Base-by-base conservation (phyloP, 2,329 filamentous ascomycete genomes). In the Clarireedia paspali region DNA sequence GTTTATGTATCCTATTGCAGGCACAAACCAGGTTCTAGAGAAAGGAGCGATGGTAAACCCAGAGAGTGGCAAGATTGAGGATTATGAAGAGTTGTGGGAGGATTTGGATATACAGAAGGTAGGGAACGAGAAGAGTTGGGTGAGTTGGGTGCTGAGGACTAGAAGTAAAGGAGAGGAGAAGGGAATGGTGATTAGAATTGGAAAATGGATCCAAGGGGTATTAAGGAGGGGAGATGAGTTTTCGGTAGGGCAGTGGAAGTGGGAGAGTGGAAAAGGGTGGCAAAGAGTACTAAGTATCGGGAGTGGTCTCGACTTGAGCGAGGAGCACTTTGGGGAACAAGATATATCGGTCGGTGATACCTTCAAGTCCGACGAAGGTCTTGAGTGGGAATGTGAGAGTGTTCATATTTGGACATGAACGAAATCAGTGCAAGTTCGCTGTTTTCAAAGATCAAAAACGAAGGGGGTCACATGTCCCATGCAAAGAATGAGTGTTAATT, bases 81-180 rank as follows among this genome's bases (percentile, higher is more conserved):
- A 60, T 4, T 71, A 70, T 56, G 61, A 70, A 55, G 69, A 71
- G 56, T 60, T 66, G 15, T 71, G 69, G 69, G 58, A 63, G 40
- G 69, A 70, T 62, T 34, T 66, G 6, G 59, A 62, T 17, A 20
- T 54, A 38, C 42, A 24, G 12, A 38, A 39, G 38, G 5, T 53
- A 5, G 38, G 27, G 17, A 46, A 45, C 10, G 42, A 51, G 20
- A 53, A 60, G 14, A 56, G 39, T 15, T n/a, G 55, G 17, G 52
- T 36, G 50, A 60, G 60, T 38, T 65, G 62, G 63, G 62, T 63
- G n/a, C 23, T 62, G 44, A 63, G 48, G 15, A 49, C 44, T 14
- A 55, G 56, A 14, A 55, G 52, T 34, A 47, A 39, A 17, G 52
- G 42, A 14, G 24, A 7, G 10, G 48, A 50, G 6, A 58, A 50